Evolutionary conservation across 192 early-diverging fungal species (phyloP).

Genomic region (Pecoramyces ruminantium): DNA sequence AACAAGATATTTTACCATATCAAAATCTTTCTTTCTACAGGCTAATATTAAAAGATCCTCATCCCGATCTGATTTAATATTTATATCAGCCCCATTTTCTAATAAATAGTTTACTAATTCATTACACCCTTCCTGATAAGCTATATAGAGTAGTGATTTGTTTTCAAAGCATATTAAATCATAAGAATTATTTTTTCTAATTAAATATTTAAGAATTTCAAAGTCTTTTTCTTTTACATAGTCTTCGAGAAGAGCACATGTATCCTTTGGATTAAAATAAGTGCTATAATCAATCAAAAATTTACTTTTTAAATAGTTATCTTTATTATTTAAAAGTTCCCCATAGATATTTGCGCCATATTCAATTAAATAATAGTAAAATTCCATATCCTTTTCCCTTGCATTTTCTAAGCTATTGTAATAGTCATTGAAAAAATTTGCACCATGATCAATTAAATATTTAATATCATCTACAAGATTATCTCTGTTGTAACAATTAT

Average conservation of each 20-base stretch:
- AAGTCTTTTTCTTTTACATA: not conserved
- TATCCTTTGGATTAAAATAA: not conserved
- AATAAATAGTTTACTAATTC: not conserved
- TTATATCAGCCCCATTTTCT: not conserved
- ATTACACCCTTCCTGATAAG: not conserved
- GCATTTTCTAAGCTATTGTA: too few relatives aligned
- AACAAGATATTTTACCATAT: not conserved
- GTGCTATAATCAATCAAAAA: not conserved
- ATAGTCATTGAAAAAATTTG: too few relatives aligned
- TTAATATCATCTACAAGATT: too few relatives aligned
- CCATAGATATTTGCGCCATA: too few relatives aligned
- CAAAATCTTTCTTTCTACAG: not conserved
- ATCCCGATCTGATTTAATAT: not conserved
- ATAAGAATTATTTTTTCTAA: not conserved
- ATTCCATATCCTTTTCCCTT: too few relatives aligned
- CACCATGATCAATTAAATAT: too few relatives aligned
- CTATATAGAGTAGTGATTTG: not conserved
- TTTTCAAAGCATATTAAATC: not conserved
- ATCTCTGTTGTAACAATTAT: too few relatives aligned
- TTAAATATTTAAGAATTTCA: not conserved
- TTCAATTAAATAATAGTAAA: too few relatives aligned
- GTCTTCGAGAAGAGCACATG: not conserved
- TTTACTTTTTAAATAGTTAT: not conserved
- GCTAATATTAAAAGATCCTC: not conserved
- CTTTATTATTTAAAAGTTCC: too few relatives aligned